phyloP scores from a whole-genome alignment of 768 basidiomycete genomes.

The Russula ochroleuca region DNA sequence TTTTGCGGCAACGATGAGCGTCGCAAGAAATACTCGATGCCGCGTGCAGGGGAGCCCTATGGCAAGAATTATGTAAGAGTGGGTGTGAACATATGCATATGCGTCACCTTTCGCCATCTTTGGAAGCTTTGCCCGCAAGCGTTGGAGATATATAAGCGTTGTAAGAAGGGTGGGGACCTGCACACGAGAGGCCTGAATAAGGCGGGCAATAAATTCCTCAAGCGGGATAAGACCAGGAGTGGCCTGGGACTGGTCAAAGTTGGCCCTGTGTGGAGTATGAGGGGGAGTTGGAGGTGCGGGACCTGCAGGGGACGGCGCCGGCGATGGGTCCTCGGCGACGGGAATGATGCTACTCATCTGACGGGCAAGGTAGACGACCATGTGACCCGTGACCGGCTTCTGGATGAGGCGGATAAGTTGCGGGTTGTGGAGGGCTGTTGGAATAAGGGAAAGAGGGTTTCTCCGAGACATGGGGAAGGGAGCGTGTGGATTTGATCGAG shows the following conservation, averaged over 20 bases:
- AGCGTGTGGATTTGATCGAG: slow-evolving; percentile 34
- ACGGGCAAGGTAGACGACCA: slow-evolving; percentile 82
- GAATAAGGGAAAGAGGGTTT: slow-evolving; percentile 81
- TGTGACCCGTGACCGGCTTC: slow-evolving; percentile 72
- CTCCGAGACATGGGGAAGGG: slow-evolving; percentile 42
- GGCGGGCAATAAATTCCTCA: slow-evolving; percentile 76
- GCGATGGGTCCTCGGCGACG: slow-evolving; percentile 48
- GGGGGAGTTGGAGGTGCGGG: slow-evolving; percentile 61
- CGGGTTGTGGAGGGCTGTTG: slow-evolving; percentile 70
- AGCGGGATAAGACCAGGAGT: slow-evolving; percentile 55
- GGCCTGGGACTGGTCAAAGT: slow-evolving; percentile 34
- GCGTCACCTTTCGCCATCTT: slow-evolving; percentile 72
- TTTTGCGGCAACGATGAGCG: slow-evolving; percentile 93
- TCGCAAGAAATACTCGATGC: slow-evolving; percentile 93
- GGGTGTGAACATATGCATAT: background rate
- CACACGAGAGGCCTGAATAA: slow-evolving; percentile 80
- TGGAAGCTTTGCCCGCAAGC: slow-evolving; percentile 76
- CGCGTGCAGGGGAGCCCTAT: slow-evolving; percentile 81
- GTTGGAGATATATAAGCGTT: slow-evolving; percentile 88
- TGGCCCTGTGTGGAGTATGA: slow-evolving; percentile 51
- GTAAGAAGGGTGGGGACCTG: slow-evolving; percentile 87
- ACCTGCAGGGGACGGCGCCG: slow-evolving; percentile 33
- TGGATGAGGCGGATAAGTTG: slow-evolving; percentile 75
- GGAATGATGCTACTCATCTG: slow-evolving; percentile 72
- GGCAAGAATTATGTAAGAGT: slow-evolving; percentile 26